A percentile compares a stretch with the other conserved stretches of the same genome.
These are phyloP conservation scores for Carex littledalei DNA, from an alignment of 176 grass and related monocot species.

Conservation along the genomic window DNA sequence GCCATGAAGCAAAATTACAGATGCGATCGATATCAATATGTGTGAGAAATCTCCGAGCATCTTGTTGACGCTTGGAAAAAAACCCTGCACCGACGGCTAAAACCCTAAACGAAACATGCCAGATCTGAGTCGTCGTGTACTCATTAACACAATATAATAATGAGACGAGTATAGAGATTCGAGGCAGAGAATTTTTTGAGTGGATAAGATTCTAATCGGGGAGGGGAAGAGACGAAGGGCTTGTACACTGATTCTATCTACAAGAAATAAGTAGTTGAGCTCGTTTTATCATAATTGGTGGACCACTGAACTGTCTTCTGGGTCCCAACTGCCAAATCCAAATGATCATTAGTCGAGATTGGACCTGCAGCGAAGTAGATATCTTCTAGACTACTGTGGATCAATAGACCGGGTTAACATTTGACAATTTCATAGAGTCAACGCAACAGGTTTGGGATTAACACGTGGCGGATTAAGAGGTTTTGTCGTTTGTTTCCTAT, in stretches of 20 bases:
- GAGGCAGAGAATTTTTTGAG: not conserved
- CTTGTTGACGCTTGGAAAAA: not conserved
- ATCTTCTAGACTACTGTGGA: not conserved
- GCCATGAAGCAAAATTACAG: slow-evolving; percentile 21
- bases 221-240: not conserved
- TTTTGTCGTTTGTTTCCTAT: not conserved
- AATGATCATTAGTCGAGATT: not conserved
- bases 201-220: slow-evolving; percentile 23
- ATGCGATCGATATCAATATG: not conserved
- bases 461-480: not conserved
- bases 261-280: not conserved
- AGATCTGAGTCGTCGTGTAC: not conserved
- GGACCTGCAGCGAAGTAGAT: not conserved
- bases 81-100: not conserved
- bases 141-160: not conserved
- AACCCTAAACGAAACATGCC: slow-evolving; percentile 12
- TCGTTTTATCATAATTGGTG: not conserved
- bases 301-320: not conserved
- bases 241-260: not conserved
- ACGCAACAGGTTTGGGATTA: not conserved
- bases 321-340: not conserved
- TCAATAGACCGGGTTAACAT: not conserved
- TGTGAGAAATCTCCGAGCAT: slow-evolving; percentile 22
- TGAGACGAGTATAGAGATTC: not conserved
- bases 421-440: not conserved